Base-by-base conservation (phyloP, 2,329 filamentous ascomycete genomes). In the Grosmannia clavigera region DNA sequence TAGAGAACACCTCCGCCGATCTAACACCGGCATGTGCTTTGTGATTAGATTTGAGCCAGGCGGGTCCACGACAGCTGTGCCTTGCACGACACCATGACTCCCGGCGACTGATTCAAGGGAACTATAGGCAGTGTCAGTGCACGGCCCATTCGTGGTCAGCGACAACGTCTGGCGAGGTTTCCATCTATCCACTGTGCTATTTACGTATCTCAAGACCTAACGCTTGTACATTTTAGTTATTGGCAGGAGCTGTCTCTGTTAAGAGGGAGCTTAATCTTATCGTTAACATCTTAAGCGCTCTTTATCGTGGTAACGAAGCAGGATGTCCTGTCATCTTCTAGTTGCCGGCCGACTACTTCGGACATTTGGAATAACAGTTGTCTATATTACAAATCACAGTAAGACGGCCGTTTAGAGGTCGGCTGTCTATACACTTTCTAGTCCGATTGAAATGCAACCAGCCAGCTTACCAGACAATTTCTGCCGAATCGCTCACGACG, bases 1-100 rank as follows among this genome's bases (percentile, higher is more conserved):
- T 77, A 1, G 68, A 68, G 9, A 77, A 78, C 59, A 67, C 63
- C 1, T 72, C 70, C 0, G 66, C 78, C 9, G 66, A 67, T 12
- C n/a, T 31, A 27, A 35, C 31, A 54, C 19, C 27, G 25, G 7
- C 51, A 29, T 4, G 14, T 3, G 5, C 27, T 22, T 22, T 22
- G 22, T 22, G 22, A 54, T 16, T 59, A 60, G 0, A 69, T 70
- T 50, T 61, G 51, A 6, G 48, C 12, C 56, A 61, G 43, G 52
- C 67, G 61, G 14, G 64, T 66, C 3, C 68, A 69, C 25, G 52
- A 58, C 10, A 65, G 64, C 19, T 54, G 51, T n/a, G 27, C 25
- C 12, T 27, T 54, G 51, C 11, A 54, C 19, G 51, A 54, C 51
- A 54, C 33, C 27, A 22, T 27, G 22, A 27, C 51, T 3, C 31